A percentile compares a stretch with the other conserved stretches of the same genome.
phyloP scores from a whole-genome alignment of 1,284 basidiomycete species.

The Polyporus tsugae region DNA sequence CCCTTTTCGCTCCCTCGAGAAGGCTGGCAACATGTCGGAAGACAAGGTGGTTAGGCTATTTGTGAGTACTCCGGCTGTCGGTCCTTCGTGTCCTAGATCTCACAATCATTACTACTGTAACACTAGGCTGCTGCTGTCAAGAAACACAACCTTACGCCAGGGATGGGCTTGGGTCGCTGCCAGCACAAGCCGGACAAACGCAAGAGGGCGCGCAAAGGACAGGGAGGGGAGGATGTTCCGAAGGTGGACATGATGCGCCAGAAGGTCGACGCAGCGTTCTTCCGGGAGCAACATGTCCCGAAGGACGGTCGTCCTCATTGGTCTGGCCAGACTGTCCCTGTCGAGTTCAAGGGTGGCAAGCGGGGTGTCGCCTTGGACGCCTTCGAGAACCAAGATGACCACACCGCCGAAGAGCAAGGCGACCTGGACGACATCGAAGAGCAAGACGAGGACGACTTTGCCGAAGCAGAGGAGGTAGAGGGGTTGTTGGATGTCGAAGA shows the following conservation, averaged over 20 bases:
- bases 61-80: background rate
- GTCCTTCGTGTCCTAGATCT: background rate
- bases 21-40: background rate
- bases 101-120: background rate
- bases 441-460: background rate
- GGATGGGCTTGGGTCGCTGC: background rate
- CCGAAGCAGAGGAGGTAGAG: background rate
- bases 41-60: slow-evolving; percentile 5
- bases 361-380: slow-evolving; percentile 4
- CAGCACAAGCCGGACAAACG: background rate
- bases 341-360: slow-evolving; percentile 16
- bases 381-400: slow-evolving; percentile 6
- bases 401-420: background rate
- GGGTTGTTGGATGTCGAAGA: background rate
- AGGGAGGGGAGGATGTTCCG: background rate
- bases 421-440: background rate
- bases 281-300: background rate
- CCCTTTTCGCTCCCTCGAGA: background rate
- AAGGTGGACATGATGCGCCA: slow-evolving; percentile 2
- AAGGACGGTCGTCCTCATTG: slow-evolving; percentile 9
- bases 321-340: slow-evolving; percentile 4
- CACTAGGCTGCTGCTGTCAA: background rate
- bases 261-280: slow-evolving; percentile 17
- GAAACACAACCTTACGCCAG: background rate
- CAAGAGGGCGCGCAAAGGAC: background rate